Percentiles rank a stretch among this genome's conserved stretches.
Conservation (phyloP, 192 early-diverging fungal species). For the Phycomyces blakesleeanus region DNA sequence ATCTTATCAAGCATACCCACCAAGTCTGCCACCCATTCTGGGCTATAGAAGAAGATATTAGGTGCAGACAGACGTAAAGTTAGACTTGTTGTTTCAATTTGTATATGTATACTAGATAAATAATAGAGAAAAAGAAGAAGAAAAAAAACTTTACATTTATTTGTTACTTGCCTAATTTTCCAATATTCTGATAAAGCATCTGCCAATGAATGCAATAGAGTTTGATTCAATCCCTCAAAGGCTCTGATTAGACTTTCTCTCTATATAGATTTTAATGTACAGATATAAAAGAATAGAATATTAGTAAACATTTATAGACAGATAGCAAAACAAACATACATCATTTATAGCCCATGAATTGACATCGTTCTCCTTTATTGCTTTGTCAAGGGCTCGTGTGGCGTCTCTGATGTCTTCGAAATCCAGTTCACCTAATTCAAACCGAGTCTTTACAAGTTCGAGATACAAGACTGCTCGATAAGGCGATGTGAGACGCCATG, state of each 20-base stretch:
- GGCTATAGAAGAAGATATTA: too few species aligned
- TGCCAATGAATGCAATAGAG: constrained; percentile 27
- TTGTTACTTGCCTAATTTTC: constrained; percentile 18
- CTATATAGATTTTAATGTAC: constrained; percentile 20
- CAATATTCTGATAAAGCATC: constrained; percentile 33
- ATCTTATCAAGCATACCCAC: constrained; percentile 31
- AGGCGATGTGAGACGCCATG: constrained; percentile 58
- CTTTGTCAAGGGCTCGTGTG: constrained; percentile 32
- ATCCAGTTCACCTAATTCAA: constrained; percentile 34
- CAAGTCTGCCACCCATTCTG: constrained; percentile 26
- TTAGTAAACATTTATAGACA: neutral
- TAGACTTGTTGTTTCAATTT: neutral
- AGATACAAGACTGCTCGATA: constrained; percentile 47
- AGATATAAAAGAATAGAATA: too few species aligned
- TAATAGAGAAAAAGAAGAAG: neutral
- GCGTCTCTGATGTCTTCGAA: constrained; percentile 42
- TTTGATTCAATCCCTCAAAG: constrained; percentile 46
- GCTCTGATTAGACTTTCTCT: constrained; percentile 44
- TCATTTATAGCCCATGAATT: constrained; percentile 53
- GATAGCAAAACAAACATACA: constrained; percentile 28
- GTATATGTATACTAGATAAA: too few species aligned
- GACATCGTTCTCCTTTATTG: constrained; percentile 45
- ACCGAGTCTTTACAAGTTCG: constrained; percentile 44
- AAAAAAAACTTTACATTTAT: neutral
- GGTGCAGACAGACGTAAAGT: neutral